Evolutionary conservation across 371 early-diverging fungal species (phyloP), one percentile per base, ranked within the genome.

Genomic region (Circinella minor): DNA sequence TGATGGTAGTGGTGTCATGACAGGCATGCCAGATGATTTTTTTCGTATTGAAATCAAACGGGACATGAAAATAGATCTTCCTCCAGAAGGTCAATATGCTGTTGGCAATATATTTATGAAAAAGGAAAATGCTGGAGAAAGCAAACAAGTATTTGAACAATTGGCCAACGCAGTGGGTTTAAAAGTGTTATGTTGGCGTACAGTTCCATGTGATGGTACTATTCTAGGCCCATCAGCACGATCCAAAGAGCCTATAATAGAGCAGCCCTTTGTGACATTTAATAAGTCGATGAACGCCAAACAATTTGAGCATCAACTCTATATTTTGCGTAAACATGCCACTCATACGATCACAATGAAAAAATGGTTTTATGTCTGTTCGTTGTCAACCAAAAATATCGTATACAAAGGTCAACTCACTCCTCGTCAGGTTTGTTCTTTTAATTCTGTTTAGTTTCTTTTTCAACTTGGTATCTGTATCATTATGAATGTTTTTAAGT

Each of bases 301-400:
- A 70, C 86, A 84, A 18, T 96, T 98, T 77, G 93, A 95, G 77
- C 88, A 94, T 51, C 92, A 93, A 71, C 88, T 98, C 51, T 98
- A 94, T 76, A 73, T 96, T 17, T 80, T 98, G 70, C 90, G 96
- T 70, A 98, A 98, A 82, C 91, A 92, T 69, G 82, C 96, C 18
- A 94, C 94, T 34, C 95, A 95, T 74, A 87, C 89, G 17, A 85
- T 94, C 34, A 87, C 84, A 4, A 87, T 89, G 74, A 89, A 90
- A 71, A 92, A 92, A 73, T 95, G 96, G 95, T 96, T 97, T 84
- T 98, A 97, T 77, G 90, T 96, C 49, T 98, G 97, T 84, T 97
- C 98, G 38, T 88, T 98, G 39, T 94, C 95, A 10, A 92, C 88
- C 78, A 89, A 92, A 74, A 95, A 93, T 79, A 95, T 98, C 68